These are phyloP conservation scores for Hypoxylon sp. DNA, from an alignment of 2,329 filamentous ascomycete species.

Conservation along the genomic window DNA sequence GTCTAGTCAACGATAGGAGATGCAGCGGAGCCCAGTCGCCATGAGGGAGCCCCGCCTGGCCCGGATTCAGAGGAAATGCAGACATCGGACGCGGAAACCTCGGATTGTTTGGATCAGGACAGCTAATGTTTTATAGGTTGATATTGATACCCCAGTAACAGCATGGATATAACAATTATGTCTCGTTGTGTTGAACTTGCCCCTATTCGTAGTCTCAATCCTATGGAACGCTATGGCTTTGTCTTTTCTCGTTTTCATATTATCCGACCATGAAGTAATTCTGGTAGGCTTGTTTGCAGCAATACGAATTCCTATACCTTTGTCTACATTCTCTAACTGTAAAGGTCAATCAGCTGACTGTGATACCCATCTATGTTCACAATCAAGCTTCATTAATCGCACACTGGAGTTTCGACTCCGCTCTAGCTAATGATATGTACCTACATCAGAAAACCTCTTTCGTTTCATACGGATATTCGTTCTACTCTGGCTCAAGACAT, in stretches of 20 bases:
- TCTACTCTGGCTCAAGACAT: not conserved
- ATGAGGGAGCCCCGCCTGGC: not conserved
- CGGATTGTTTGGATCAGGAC: not conserved
- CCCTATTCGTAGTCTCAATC: not conserved
- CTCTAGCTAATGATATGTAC: too few species aligned
- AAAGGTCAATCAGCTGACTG: not conserved
- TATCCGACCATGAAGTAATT: not conserved
- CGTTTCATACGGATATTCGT: not conserved
- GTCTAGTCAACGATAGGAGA: slow-evolving; percentile 42
- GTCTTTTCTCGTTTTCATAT: not conserved
- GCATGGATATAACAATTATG: not conserved
- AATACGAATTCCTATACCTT: not conserved
- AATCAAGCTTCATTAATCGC: not conserved
- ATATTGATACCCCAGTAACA: slow-evolving; percentile 17
- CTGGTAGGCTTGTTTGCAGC: not conserved
- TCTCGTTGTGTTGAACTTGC: slow-evolving; percentile 2
- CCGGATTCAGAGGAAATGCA: not conserved
- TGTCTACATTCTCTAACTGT: not conserved
- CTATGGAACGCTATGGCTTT: not conserved
- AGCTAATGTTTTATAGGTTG: slow-evolving; percentile 5
- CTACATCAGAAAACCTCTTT: too few species aligned
- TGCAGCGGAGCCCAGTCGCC: not conserved
- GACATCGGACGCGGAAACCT: not conserved
- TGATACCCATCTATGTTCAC: not conserved
- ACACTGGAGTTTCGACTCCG: too few species aligned